phyloP scores from a whole-genome alignment of 148 eudicot species.

The Mesembryanthemum crystallinum region DNA sequence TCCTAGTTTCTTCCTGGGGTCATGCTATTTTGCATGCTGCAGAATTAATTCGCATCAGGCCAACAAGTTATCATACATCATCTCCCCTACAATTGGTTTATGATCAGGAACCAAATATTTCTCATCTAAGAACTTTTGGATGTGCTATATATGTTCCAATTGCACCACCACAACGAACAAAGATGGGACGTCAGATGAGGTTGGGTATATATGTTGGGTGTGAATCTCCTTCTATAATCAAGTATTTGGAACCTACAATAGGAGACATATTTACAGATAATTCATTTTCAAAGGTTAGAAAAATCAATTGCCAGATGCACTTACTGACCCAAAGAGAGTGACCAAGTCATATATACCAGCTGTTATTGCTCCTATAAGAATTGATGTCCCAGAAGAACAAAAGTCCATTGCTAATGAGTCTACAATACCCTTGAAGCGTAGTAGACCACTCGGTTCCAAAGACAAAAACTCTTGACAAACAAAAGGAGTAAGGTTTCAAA shows the following conservation, averaged over 20 bases:
- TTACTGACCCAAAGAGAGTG: neutral
- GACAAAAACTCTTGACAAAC: too few relatives aligned
- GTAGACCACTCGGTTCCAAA: too few relatives aligned
- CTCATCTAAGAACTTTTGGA: neutral
- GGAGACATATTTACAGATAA: constrained; percentile 8
- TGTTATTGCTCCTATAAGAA: neutral
- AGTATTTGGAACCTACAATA: constrained; percentile 3
- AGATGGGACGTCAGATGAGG: constrained; percentile 1
- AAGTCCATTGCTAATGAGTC: too few relatives aligned
- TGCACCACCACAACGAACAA: neutral
- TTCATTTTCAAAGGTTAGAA: neutral
- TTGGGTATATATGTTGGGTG: constrained; percentile 8
- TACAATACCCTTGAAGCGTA: too few relatives aligned
- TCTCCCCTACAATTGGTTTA: too few relatives aligned
- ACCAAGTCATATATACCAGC: neutral
- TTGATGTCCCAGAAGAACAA: neutral
- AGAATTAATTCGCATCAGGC: neutral
- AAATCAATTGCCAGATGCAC: neutral
- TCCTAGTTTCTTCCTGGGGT: neutral
- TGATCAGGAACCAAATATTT: too few relatives aligned
- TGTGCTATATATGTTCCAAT: constrained; percentile 8
- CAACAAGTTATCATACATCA: neutral
- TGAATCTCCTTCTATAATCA: neutral
- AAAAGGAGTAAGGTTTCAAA: too few relatives aligned
- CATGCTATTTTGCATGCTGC: constrained; percentile 6